Percentiles rank a stretch among this genome's conserved stretches.
These are phyloP conservation scores for Taphrina populina DNA, from an alignment of 1,139 yeast species.

Conservation along the genomic window DNA sequence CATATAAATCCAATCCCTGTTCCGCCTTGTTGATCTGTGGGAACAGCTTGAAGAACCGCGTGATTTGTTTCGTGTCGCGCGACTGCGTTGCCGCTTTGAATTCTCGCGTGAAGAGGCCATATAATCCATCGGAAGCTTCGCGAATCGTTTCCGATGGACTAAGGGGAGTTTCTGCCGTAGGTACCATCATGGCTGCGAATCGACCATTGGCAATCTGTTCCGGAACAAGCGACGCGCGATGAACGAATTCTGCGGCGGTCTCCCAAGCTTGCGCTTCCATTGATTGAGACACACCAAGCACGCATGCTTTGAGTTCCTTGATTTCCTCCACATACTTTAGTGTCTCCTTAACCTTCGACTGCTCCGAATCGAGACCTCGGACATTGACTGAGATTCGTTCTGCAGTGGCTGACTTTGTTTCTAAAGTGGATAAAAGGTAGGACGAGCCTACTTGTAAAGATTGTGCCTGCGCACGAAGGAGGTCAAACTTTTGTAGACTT, in stretches of 20 bases:
- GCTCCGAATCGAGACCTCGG: constrained; percentile 49
- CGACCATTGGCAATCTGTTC: constrained; percentile 57
- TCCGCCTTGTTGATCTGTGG: constrained; percentile 77
- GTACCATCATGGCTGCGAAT: constrained; percentile 81
- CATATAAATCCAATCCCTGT: constrained; percentile 74
- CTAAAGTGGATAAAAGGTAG: constrained; percentile 17
- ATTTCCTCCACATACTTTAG: constrained; percentile 65
- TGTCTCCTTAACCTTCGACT: constrained; percentile 64
- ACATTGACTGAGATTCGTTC: constrained; percentile 28
- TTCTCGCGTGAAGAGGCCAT: constrained; percentile 57
- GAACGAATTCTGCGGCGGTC: constrained; percentile 65
- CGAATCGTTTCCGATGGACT: constrained; percentile 60
- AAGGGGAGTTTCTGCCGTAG: constrained; percentile 86
- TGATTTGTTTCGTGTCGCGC: constrained; percentile 66
- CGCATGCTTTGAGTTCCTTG: constrained; percentile 60
- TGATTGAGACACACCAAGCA: constrained; percentile 67
- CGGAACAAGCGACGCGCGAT: constrained; percentile 58
- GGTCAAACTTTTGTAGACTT: constrained; percentile 21
- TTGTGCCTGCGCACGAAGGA: constrained; percentile 25
- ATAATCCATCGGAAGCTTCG: constrained; percentile 61
- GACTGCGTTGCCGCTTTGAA: constrained; percentile 68
- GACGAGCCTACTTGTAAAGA: constrained; percentile 28
- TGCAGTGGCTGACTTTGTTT: constrained; percentile 15
- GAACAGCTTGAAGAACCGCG: constrained; percentile 77
- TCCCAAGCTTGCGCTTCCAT: constrained; percentile 69